Percentiles rank a stretch among this genome's conserved stretches.
Evolutionary conservation across 352 stramenopile genomes (phyloP).

Genomic region (Aphanomyces invadans): DNA sequence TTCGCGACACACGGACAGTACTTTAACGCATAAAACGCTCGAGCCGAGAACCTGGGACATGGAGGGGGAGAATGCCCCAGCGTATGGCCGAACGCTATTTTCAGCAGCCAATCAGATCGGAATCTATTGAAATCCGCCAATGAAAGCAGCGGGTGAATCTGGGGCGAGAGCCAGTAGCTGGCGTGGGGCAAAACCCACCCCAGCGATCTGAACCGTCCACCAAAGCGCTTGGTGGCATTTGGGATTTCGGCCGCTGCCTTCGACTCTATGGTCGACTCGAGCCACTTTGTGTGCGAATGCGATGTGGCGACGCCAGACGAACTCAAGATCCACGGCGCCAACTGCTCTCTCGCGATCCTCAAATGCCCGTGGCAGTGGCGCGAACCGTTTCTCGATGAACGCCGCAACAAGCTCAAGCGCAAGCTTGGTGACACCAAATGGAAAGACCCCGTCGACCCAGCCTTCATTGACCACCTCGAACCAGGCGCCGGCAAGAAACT

Average conservation of each 20-base stretch:
- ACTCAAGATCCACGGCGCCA: slow-evolving; percentile 18
- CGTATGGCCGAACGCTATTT: not conserved
- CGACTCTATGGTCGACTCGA: not conserved
- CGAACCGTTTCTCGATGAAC: slow-evolving; percentile 75
- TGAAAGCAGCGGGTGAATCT: slow-evolving; percentile 9
- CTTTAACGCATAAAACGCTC: not conserved
- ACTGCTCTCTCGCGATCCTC: slow-evolving; percentile 50
- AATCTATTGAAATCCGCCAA: not conserved
- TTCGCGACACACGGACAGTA: not conserved
- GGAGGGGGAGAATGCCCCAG: not conserved
- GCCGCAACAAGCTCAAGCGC: slow-evolving; percentile 72
- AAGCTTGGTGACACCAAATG: slow-evolving; percentile 76
- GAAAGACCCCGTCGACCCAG: slow-evolving; percentile 80
- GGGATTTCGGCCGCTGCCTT: not conserved
- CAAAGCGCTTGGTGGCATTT: not conserved
- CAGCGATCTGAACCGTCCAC: slow-evolving; percentile 2
- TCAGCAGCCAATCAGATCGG: not conserved
- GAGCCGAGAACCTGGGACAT: not conserved
- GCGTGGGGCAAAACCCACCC: slow-evolving; percentile 1
- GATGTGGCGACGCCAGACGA: not conserved
- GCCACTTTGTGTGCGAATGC: slow-evolving; percentile 14
- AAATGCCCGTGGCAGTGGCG: slow-evolving; percentile 86
- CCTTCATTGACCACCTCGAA: slow-evolving; percentile 75
- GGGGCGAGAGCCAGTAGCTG: slow-evolving; percentile 9
- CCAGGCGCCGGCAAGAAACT: slow-evolving; percentile 75